A percentile compares a stretch with the other conserved stretches of the same genome.
These are phyloP conservation scores for Tolypocladium tundrense DNA, from an alignment of 2,329 filamentous ascomycete species.

Conservation along the genomic window DNA sequence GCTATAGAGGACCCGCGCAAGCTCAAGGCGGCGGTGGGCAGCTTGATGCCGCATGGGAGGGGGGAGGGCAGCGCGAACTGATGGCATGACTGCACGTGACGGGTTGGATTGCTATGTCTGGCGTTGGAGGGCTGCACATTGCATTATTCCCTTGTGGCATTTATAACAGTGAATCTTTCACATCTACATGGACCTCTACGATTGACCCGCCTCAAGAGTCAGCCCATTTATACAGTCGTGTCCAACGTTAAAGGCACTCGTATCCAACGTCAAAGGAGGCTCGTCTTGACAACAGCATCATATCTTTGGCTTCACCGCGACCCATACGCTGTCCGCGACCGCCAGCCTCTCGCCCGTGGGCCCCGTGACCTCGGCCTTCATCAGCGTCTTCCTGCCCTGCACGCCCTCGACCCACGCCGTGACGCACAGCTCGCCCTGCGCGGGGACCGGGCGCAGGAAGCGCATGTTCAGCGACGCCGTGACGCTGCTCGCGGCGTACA, in stretches of 20 bases:
- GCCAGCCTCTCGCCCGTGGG: slow-evolving; percentile 18
- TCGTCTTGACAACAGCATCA: slow-evolving; percentile 3
- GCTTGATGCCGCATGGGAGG: slow-evolving; percentile 13
- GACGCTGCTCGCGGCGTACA: slow-evolving; percentile 18
- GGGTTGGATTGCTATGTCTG: neutral
- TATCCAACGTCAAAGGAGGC: too few species aligned
- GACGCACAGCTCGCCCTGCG: slow-evolving; percentile 18
- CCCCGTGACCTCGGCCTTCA: slow-evolving; percentile 19
- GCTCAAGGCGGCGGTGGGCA: slow-evolving; percentile 26
- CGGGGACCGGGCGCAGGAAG: slow-evolving; percentile 20
- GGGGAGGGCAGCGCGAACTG: slow-evolving; percentile 1
- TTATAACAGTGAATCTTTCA: neutral
- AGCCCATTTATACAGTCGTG: neutral
- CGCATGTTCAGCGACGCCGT: slow-evolving; percentile 24
- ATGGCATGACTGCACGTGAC: neutral
- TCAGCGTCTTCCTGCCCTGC: slow-evolving; percentile 21
- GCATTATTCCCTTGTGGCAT: neutral
- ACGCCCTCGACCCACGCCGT: slow-evolving; percentile 20
- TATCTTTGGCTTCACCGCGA: slow-evolving; percentile 19
- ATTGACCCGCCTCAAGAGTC: neutral
- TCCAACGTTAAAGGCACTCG: neutral
- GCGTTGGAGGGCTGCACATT: neutral
- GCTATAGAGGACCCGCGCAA: slow-evolving; percentile 38
- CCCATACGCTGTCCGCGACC: slow-evolving; percentile 20
- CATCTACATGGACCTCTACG: too few species aligned